phyloP scores from a whole-genome alignment of 2,329 filamentous ascomycete species.

The Pseudocercospora eumusae region DNA sequence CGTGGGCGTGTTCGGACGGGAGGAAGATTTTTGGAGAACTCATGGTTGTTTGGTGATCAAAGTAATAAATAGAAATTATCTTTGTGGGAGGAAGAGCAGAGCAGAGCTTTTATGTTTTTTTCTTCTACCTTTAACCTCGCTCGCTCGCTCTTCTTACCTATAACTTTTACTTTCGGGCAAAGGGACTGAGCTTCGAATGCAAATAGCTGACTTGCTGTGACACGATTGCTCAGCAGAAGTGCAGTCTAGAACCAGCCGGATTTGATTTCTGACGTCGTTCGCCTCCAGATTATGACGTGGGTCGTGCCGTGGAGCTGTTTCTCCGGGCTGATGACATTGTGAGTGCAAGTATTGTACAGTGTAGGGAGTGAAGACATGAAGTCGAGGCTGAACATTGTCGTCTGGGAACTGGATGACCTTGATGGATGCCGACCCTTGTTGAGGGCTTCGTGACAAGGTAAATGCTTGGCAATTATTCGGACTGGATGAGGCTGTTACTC shows the following conservation, averaged over 20 bases:
- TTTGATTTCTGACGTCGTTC: not conserved
- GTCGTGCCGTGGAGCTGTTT: too few species aligned
- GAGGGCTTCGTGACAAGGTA: not conserved
- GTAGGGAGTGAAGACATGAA: too few species aligned
- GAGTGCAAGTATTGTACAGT: too few species aligned
- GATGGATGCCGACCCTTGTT: not conserved
- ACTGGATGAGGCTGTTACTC: not conserved
- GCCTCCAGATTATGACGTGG: constrained; percentile 1
- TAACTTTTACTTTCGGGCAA: not conserved
- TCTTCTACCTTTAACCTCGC: too few species aligned
- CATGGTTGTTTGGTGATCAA: too few species aligned
- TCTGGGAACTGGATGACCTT: not conserved
- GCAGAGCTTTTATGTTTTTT: not conserved
- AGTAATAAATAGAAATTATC: too few species aligned
- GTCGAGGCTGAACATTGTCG: too few species aligned
- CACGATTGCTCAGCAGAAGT: not conserved
- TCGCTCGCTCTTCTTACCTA: too few species aligned
- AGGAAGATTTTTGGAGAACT: constrained; percentile 20
- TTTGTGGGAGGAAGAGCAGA: not conserved
- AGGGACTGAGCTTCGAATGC: not conserved
- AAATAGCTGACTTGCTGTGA: constrained; percentile 1
- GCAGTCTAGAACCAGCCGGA: not conserved
- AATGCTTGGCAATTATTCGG: too few species aligned
- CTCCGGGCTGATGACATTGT: not conserved
- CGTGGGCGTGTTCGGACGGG: constrained; percentile 24